phyloP scores from a whole-genome alignment of 2,329 filamentous ascomycete genomes.

The Rhynchosporium secalis region DNA sequence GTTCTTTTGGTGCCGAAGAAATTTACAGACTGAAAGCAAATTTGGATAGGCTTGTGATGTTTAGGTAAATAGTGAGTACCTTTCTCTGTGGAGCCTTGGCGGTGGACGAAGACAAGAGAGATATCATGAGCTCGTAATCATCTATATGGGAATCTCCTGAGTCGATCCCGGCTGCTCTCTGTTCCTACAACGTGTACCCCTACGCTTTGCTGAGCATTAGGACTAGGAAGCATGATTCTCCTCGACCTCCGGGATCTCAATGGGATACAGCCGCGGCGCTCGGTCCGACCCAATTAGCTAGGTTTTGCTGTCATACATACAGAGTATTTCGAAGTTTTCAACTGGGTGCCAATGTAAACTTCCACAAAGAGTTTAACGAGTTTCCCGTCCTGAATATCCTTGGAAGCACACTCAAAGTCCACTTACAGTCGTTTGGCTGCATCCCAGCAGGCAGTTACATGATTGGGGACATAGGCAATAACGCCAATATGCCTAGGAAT shows the following conservation, averaged over 20 bases:
- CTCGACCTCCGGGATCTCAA: not conserved
- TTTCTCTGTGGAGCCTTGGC: not conserved
- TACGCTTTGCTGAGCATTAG: not conserved
- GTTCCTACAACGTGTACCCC: not conserved
- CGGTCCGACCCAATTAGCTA: not conserved
- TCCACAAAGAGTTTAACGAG: not conserved
- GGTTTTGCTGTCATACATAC: not conserved
- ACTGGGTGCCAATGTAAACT: not conserved
- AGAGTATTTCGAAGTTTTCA: not conserved
- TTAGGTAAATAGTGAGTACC: not conserved
- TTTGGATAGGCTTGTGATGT: not conserved
- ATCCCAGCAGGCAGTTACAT: not conserved
- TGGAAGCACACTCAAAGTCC: not conserved
- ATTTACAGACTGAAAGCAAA: not conserved
- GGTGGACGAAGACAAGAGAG: not conserved
- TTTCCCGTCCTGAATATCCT: slow-evolving; percentile 5
- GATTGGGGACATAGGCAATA: not conserved
- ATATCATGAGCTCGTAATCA: not conserved
- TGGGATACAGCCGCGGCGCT: slow-evolving; percentile 2
- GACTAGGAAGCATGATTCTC: not conserved
- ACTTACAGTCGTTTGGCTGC: not conserved
- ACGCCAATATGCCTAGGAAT: not conserved
- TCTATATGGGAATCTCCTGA: slow-evolving; percentile 1
- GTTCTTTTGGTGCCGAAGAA: not conserved
- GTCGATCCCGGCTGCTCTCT: not conserved